Conservation (phyloP, 805 yeast species). For the Dipodascus albidus region DNA sequence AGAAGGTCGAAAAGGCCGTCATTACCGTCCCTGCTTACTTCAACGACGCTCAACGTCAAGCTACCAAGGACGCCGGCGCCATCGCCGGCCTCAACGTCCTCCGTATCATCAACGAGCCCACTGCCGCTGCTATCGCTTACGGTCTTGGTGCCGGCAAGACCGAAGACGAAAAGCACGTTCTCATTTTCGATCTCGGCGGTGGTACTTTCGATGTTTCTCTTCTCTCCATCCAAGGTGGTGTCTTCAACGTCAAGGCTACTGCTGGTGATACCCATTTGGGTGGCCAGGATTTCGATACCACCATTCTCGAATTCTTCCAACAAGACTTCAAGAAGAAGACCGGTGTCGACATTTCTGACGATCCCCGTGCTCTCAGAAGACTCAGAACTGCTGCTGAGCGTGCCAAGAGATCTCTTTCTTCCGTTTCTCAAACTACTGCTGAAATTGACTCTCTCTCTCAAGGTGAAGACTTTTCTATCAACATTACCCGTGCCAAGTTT, state of each 20-base stretch:
- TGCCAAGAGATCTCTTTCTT: constrained; percentile 96
- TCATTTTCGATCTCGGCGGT: constrained; percentile 94
- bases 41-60: constrained; percentile 84
- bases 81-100: constrained; percentile 77
- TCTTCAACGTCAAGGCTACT: constrained; percentile 92
- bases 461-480: constrained; percentile 91
- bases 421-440: constrained; percentile 74
- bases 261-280: constrained; percentile 99
- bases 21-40: constrained; percentile 83
- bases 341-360: constrained; percentile 78
- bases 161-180: constrained; percentile 73
- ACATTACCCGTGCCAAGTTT: constrained; percentile 95
- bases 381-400: constrained; percentile 98
- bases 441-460: constrained; percentile 54
- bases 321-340: constrained; percentile 93
- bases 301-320: constrained; percentile 86
- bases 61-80: constrained; percentile 82
- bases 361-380: constrained; percentile 95
- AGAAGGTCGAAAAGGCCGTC: constrained; percentile 72
- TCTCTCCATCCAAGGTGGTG: constrained; percentile 88
- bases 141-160: constrained; percentile 73
- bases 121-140: constrained; percentile 96
- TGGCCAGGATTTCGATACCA: constrained; percentile 98
- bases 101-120: constrained; percentile 83
- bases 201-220: constrained; percentile 96